Evolutionary conservation across 495 filamentous ascomycete genomes (phyloP), one percentile per base, ranked within the genome.

Genomic region (Terfezia boudieri): DNA sequence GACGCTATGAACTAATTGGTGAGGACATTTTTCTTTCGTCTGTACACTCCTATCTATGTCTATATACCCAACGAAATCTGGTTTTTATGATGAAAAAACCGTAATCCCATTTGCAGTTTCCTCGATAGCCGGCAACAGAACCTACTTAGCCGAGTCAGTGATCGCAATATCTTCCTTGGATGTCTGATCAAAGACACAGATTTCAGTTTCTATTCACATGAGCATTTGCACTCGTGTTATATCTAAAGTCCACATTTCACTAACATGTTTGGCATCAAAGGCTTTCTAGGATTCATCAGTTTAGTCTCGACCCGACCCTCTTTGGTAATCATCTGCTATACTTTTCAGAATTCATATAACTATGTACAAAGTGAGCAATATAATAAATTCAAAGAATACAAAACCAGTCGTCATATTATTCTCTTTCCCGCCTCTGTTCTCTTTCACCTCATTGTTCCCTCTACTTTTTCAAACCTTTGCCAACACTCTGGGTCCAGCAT

Each of bases 31-130:
- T 6, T 12, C 12, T 7, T 20, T 20, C 50, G 26, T 7, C 26
- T 4, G 0, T 32, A 32, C 26, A 7, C 4, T 4, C 26, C 26
- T 32, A 32, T 32, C 1, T 32, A 32, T 32, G 26, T 20, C 0
- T 20, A 20, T 20, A 20, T 20, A 20, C 20, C 38, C 10, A 43
- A 43, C 10, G 16, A 10, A 46, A 46, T 14, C 41, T 9, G 41
- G 12, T 55, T 66, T 59, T 55, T 54, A 70, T 70, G 69, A 71
- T 71, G 69, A 71, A 70, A 20, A 71, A 35, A 55, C 51, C n/a
- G 49, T 37, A 58, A 64, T 64, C 65, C 69, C 68, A 71, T 71
- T 71, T 69, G 69, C 69, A 71, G 69, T 71, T 71, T 71, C 64
- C 69, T 69, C 68, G 68, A 64, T 67, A 71, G 66, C 60, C 65